Evolutionary conservation across 1,284 basidiomycete genomes (phyloP).

Genomic region (Ceratobasidium theobromae): DNA sequence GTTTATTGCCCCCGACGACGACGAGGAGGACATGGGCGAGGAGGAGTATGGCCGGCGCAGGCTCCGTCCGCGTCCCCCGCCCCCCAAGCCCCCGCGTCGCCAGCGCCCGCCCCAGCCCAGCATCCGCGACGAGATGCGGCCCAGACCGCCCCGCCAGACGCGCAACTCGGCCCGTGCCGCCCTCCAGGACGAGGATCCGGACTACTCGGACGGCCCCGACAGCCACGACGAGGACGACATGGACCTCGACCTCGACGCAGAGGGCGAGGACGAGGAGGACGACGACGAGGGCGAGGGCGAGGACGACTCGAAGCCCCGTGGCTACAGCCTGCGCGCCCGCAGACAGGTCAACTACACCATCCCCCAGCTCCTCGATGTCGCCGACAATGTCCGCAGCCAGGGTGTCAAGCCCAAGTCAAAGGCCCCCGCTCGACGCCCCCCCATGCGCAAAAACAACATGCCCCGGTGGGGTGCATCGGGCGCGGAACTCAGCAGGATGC

Average conservation of each 20-base stretch:
- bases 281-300: conserved; percentile 47
- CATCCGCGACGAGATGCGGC: conserved; percentile 29
- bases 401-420: conserved; percentile 41
- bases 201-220: conserved; percentile 26
- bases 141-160: conserved; percentile 21
- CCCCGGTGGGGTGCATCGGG: conserved; percentile 76
- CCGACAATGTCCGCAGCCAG: conserved; percentile 41
- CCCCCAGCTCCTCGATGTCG: conserved; percentile 70
- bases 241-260: conserved; percentile 31
- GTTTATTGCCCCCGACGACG: conserved; percentile 33
- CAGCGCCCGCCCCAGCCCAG: conserved; percentile 20
- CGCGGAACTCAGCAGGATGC: conserved; percentile 69
- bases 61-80: conserved; percentile 15
- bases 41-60: conserved; percentile 32
- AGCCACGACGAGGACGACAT: conserved; percentile 35
- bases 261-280: conserved; percentile 47
- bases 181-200: conserved; percentile 12
- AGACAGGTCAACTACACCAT: conserved; percentile 71
- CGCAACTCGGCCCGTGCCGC: conserved; percentile 29
- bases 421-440: conserved; percentile 41
- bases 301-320: conserved; percentile 45
- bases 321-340: conserved; percentile 62
- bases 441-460: conserved; percentile 43
- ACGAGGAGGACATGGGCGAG: conserved; percentile 30
- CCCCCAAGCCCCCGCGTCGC: conserved; percentile 12